phyloP scores from a whole-genome alignment of 164 flowering plant genomes.

The Brasenia schreberi region DNA sequence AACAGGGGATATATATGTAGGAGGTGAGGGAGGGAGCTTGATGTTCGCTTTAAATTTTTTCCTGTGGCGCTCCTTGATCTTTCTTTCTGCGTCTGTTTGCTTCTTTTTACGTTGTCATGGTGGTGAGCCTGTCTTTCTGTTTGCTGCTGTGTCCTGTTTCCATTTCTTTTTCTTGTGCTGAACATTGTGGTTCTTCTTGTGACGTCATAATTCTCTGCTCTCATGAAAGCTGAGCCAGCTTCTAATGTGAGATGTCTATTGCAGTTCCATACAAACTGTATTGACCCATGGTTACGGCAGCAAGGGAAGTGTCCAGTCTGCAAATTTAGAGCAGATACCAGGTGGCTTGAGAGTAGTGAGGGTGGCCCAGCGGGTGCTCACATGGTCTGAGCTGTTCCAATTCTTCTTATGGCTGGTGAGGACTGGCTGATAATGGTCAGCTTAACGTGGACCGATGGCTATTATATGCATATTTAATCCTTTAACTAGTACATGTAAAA shows the following conservation, averaged over 20 bases:
- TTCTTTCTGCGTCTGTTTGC: no score
- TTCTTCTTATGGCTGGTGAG: not conserved
- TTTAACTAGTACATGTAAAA: no score
- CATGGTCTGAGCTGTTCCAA: conserved; percentile 23
- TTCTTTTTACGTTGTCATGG: no score
- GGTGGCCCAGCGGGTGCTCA: conserved; percentile 22
- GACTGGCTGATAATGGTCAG: not conserved
- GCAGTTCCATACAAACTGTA: conserved; percentile 63
- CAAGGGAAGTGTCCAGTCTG: conserved; percentile 68
- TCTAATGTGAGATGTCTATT: conserved; percentile 4
- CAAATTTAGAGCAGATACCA: conserved; percentile 34
- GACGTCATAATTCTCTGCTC: no score
- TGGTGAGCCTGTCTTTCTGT: no score
- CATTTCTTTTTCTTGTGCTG: no score
- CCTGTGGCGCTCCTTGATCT: no score
- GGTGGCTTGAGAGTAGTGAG: conserved; percentile 35
- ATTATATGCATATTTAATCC: not conserved
- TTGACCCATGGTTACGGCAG: conserved; percentile 66
- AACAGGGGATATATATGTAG: no score
- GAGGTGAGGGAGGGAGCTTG: no score
- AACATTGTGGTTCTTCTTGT: no score
- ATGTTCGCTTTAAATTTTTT: no score
- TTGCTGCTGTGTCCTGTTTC: no score
- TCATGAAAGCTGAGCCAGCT: not conserved
- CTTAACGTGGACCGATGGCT: not conserved